These are phyloP conservation scores for Toxicodendron radicans DNA, from an alignment of 345 rosid genomes.

Conservation along the genomic window DNA sequence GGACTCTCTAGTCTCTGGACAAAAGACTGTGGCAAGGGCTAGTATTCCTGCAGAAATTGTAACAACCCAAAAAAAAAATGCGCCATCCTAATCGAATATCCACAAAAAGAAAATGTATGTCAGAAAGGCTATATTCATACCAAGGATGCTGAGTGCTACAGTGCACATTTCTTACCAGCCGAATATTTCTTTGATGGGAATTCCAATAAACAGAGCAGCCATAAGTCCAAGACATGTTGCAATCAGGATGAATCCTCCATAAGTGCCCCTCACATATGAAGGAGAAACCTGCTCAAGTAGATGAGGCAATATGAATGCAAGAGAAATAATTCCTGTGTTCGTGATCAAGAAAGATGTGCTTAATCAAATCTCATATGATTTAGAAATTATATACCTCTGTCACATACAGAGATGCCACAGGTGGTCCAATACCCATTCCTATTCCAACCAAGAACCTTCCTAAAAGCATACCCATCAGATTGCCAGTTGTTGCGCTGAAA, in stretches of 20 bases:
- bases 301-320: constrained; percentile 16
- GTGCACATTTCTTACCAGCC: constrained; percentile 63
- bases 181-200: constrained; percentile 70
- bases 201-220: constrained; percentile 81
- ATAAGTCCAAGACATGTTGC: constrained; percentile 93
- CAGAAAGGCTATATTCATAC: constrained; percentile 4
- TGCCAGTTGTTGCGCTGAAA: constrained; percentile 69
- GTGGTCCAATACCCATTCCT: constrained; percentile 96
- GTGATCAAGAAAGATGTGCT: constrained; percentile 10
- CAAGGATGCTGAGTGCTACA: neutral
- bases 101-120: constrained; percentile 10
- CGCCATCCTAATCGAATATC: constrained; percentile 78
- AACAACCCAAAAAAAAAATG: constrained; percentile 81
- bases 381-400: constrained; percentile 63
- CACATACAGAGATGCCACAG: constrained; percentile 90
- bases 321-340: constrained; percentile 4
- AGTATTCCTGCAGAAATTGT: constrained; percentile 80
- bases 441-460: constrained; percentile 91
- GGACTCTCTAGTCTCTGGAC: constrained; percentile 94
- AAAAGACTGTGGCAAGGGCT: constrained; percentile 72
- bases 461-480: constrained; percentile 71
- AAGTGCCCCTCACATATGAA: constrained; percentile 91
- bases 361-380: neutral
- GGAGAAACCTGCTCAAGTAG: constrained; percentile 72
- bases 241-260: constrained; percentile 91